Base-by-base conservation (phyloP, 176 grass and related monocot genomes). In the Avena atlantica region DNA sequence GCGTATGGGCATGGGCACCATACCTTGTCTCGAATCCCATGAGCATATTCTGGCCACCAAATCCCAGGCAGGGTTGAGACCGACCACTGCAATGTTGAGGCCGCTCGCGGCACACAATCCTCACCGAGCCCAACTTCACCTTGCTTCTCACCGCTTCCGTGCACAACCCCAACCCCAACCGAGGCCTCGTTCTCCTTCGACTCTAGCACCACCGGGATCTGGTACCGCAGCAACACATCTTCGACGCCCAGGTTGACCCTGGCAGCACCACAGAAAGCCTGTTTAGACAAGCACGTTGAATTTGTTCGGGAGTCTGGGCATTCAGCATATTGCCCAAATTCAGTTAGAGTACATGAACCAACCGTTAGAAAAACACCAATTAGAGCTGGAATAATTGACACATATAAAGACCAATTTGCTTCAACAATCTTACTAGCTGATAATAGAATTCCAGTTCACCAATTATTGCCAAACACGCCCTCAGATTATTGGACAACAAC, bases 121-220 rank as follows among this genome's bases (percentile, higher is more conserved):
- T 34, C 34, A 34, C 34, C 34, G 2, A 34, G 34, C 34, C 94
- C 71, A 97, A 97, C 83, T 50, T 92, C 21, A 94, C 95, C 20
- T 50, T 97, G 49, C 77, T 87, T 40, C 84, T 97, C 53, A 50
- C 85, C 7, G 90, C 88, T 23, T 62, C 8, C 44, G 86, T 97
- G 49, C 72, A 84, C 76, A 97, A 97, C 90, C 95, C 90, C 8
- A 97, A 97, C 80, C 78, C 27, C n/a, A n/a, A n/a, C n/a, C n/a
- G 34, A 34, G 75, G 95, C 92, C 11, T 67, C 88, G 57, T 97
- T 97, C 92, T 50, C 84, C 16, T 65, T 91, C 86, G 29, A 0
- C 24, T 44, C 31, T 1, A 90, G 92, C 16, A 12, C n/a, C 63
- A 61, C 76, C 8, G 53, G 40, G 14, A 83, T 97, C 75, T 37